Base-by-base conservation (phyloP, 2,329 filamentous ascomycete species). In the Alternaria arborescens region DNA sequence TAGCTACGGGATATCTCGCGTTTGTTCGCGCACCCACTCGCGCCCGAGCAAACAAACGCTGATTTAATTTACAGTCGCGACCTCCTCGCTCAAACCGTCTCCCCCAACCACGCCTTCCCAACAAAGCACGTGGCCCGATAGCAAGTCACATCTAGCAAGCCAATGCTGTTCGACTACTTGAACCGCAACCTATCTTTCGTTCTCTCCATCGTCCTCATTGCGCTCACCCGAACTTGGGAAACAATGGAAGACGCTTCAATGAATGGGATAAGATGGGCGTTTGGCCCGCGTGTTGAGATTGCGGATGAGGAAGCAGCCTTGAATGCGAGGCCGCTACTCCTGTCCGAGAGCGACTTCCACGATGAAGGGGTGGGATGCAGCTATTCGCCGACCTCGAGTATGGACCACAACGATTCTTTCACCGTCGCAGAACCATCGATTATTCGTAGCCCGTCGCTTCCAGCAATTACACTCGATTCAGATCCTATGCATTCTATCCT, bases 391-490 rank as follows among this genome's bases (percentile, higher is more conserved):
- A 22, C 24, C 38, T 24, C 26, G 41, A 16, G 44, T 26, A 10
- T 41, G 12, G 10, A n/a, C 36, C 18, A 48, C 30, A 12, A 16
- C 30, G 40, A 34, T 16, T 26, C 42, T 26, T 20, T 32, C 48
- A 26, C 20, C 48, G 24, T 40, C n/a, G 30, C 42, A 41, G 30
- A 58, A 18, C 8, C 42, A 47, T 24, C 46, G 8, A 26, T 16
- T 52, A 51, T 62, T 34, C 40, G 34, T 48, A 59, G 20, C 41
- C 40, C 22, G 18, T 48, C 44, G 46, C 46, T 59, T 38, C 44
- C 42, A 16, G 30, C 46, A 36, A 26, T 24, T 30, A 18, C 22
- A 28, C 46, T 28, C 36, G 28, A 34, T 22, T 48, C 30, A 52
- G 26, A 10, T 16, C 18, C 36, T n/a, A 22, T 8, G n/a, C 38